Percentiles rank a stretch among this genome's conserved stretches.
Conservation (phyloP, 2,329 filamentous ascomycete species). For the Penicillium griseofulvum region DNA sequence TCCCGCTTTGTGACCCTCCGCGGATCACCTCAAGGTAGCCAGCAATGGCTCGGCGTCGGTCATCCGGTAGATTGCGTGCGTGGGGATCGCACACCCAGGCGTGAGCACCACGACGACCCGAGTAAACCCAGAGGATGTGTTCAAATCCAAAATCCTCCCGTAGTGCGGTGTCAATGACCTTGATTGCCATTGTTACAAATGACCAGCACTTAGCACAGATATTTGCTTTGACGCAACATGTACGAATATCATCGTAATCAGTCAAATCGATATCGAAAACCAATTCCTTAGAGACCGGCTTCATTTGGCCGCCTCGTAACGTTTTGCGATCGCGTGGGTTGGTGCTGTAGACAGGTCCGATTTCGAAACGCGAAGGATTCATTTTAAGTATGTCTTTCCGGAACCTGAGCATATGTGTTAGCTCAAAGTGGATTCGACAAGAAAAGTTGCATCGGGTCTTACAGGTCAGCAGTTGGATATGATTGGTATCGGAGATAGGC, state of each 20-base stretch:
- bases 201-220: slow-evolving; percentile 95
- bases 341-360: slow-evolving; percentile 92
- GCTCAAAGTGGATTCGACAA: background rate
- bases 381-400: slow-evolving; percentile 87
- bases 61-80: slow-evolving; percentile 79
- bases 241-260: slow-evolving; percentile 95
- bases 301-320: slow-evolving; percentile 74
- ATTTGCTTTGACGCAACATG: slow-evolving; percentile 88
- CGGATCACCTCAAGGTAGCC: slow-evolving; percentile 88
- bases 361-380: slow-evolving; percentile 93
- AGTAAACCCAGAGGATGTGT: slow-evolving; percentile 98
- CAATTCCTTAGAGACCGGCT: slow-evolving; percentile 84
- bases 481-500: slow-evolving; percentile 91
- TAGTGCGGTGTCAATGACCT: slow-evolving; percentile 81
- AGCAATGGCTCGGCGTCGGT: slow-evolving; percentile 78
- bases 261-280: slow-evolving; percentile 99
- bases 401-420: slow-evolving; percentile 54
- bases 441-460: slow-evolving; percentile 25
- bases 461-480: slow-evolving; percentile 65
- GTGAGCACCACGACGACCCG: slow-evolving; percentile 91
- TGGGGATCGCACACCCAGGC: slow-evolving; percentile 96
- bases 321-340: slow-evolving; percentile 93
- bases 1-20: slow-evolving; percentile 80
- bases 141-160: slow-evolving; percentile 94
- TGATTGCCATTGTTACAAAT: slow-evolving; percentile 97